These are phyloP conservation scores for Avena eriantha DNA, from an alignment of 176 grass and related monocot species.

Conservation along the genomic window DNA sequence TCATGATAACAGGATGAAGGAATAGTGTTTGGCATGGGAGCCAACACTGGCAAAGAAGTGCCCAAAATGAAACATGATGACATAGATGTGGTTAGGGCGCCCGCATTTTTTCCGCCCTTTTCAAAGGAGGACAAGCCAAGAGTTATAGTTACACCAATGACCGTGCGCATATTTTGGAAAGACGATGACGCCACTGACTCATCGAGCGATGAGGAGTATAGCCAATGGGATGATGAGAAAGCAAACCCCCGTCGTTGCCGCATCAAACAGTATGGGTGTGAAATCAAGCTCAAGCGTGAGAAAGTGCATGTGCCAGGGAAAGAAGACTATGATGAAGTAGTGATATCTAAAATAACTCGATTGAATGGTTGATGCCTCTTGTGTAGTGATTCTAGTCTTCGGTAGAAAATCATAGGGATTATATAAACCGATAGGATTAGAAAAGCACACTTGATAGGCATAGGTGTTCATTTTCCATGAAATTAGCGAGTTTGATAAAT, in stretches of 20 bases:
- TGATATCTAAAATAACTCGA: neutral
- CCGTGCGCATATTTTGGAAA: neutral
- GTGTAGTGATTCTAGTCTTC: neutral
- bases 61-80: neutral
- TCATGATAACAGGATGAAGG: slow-evolving; percentile 1
- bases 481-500: neutral
- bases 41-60: neutral
- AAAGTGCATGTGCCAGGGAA: neutral
- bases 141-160: neutral
- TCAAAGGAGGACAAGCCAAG: neutral
- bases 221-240: neutral
- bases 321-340: neutral
- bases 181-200: neutral
- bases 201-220: neutral
- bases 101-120: neutral
- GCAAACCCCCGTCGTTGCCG: neutral
- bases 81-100: neutral
- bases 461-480: neutral
- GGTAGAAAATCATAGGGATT: neutral
- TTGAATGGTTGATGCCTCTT: neutral
- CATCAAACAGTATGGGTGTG: neutral
- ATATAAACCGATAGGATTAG: neutral
- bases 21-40: neutral
- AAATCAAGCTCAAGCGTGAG: neutral
- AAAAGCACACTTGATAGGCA: neutral